A percentile compares a stretch with the other conserved stretches of the same genome.
Evolutionary conservation across 2,329 filamentous ascomycete species (phyloP).

Genomic region (Raffaelea deltoideospora): DNA sequence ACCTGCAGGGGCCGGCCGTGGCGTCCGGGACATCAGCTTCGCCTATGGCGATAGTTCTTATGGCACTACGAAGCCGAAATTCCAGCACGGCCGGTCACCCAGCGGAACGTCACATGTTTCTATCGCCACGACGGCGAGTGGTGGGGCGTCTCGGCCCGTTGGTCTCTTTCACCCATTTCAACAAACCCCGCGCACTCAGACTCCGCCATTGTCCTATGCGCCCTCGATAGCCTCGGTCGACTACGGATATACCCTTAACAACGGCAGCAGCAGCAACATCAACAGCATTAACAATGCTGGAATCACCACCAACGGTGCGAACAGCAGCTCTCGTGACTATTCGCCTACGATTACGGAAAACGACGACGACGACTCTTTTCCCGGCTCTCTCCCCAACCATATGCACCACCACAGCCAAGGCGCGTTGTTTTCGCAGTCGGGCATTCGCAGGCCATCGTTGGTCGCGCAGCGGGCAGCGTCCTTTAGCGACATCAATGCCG

Average conservation of each 20-base stretch:
- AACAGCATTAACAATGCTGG: too few relatives aligned
- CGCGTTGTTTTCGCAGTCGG: constrained; percentile 13
- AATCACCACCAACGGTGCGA: constrained; percentile 16
- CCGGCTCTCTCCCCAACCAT: constrained; percentile 7
- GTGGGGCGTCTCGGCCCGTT: constrained; percentile 29
- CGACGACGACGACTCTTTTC: constrained; percentile 20
- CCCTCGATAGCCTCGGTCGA: constrained; percentile 39
- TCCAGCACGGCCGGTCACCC: constrained; percentile 41
- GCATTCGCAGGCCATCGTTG: constrained; percentile 21
- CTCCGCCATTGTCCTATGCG: constrained; percentile 42
- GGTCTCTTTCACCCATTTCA: constrained; percentile 50
- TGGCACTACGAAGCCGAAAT: constrained; percentile 18
- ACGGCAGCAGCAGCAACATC: too few relatives aligned
- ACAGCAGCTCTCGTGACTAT: constrained; percentile 28
- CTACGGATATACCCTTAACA: too few relatives aligned
- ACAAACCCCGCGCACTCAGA: constrained; percentile 45
- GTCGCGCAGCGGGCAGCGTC: constrained; percentile 24
- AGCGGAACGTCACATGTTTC: constrained; percentile 43
- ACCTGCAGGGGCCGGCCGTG: constrained; percentile 11
- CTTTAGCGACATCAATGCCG: constrained; percentile 19
- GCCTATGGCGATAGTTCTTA: constrained; percentile 13
- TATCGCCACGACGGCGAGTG: constrained; percentile 37
- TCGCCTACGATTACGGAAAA: constrained; percentile 41
- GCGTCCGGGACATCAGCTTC: constrained; percentile 30
- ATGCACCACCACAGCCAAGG: constrained; percentile 14